Evolutionary conservation across 805 yeast species (phyloP), one percentile per base, ranked within the genome.

Genomic region (Metschnikowia drakensbergensis): DNA sequence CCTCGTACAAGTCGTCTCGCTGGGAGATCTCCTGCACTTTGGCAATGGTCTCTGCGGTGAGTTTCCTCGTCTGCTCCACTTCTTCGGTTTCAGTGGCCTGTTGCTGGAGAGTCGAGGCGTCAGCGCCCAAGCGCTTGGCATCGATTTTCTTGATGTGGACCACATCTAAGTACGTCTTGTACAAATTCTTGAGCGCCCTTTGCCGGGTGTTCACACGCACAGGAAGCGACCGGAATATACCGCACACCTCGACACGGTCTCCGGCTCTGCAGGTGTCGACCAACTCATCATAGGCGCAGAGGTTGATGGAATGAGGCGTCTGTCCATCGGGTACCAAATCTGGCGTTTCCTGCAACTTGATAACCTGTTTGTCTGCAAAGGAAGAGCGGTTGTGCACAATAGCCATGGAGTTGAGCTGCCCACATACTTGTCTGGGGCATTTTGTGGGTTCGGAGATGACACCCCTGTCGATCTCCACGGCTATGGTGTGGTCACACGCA

Each of bases 271-370:
- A 86, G 46, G 87, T 77, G 66, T 94, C 99, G 1, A 94, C 99
- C 52, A 94, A 75, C 65, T 94, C 98, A 67, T 94, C 99, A 63
- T 92, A 94, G 1, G 88, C 96, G 72, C 97, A 89, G 28, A 94
- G 72, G 5, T 96, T 88, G 42, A 94, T 88, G 10, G 97, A 85
- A 67, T 94, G 99, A 1, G 99, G 99, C 2, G 99, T 94, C 68
- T 94, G 99, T 13, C 99, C 99, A 69, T 88, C 98, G 3, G 99
- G 99, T 11, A 92, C 96, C 53, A 82, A 76, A 66, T 94, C 99
- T 0, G 97, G 97, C 0, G 96, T 90, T 67, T 94, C 99, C 68
- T 94, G 99, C 37, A 94, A 72, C 60, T 88, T 88, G 57, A 94
- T 82, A 28, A 94, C 92, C 68, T 94, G 99, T 63, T 92, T 94